Base-by-base conservation (phyloP, 148 eudicot species). In the Spergularia marina region DNA sequence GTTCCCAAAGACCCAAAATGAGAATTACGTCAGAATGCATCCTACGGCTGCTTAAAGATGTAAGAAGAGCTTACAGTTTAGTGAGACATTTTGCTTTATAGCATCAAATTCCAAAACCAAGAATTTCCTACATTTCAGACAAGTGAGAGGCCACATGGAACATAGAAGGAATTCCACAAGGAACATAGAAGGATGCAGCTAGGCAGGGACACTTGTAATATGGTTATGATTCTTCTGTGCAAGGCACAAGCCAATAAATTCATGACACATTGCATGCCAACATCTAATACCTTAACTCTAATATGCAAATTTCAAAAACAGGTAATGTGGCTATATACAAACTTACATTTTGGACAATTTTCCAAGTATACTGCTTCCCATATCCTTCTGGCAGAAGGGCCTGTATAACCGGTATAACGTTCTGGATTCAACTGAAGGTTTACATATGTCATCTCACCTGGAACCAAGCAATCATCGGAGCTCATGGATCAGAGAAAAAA, bases 371-470 rank as follows among this genome's bases (percentile, higher is more conserved):
- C 60, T 65, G 99, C 94, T 51, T 95, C 99, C 99, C 99, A 95
- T 74, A 92, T 95, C 83, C 99, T 86, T 73, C 97, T 79, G 14
- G 99, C 99, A 44, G 98, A 95, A 47, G 98, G 90, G 69, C 99
- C 98, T 30, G 84, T 89, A 77, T 91, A 92, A 72, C 99, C 97
- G 0, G 99, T 92, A 76, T 83, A 89, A 41, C 97, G 90, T 80
- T 95, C 99, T 5, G 94, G 94, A 82, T 95, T 95, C 81, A 95
- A 76, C 78, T 53, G 92, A 52, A 95, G 94, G 76, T 95, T 95
- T 57, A 92, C 98, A 84, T 92, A 95, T 15, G 99, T 90, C 99
- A 95, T 92, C 85, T 91, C 99, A 79, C 88, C 99, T 95, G 91
- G 82, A 87, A 77, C 21, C 39, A 68, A 72, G 67, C 67, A 74